Evolutionary conservation across 139 green algal species (phyloP).

Genomic region (Volvox reticuliferus): DNA sequence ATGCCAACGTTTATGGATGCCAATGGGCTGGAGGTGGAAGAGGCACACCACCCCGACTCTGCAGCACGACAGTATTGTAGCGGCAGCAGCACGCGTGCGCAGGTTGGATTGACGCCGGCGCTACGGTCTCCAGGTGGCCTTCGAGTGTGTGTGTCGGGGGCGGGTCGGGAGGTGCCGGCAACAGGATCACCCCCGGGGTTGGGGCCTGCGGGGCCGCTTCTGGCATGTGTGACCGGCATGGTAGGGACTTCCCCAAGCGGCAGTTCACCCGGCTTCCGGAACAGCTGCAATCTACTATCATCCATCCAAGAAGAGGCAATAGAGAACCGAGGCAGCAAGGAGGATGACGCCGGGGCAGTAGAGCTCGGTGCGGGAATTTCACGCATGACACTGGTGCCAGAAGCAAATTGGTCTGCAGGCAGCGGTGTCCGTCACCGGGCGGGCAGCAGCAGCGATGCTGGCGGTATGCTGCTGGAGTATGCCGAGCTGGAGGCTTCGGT

Average conservation of each 20-base stretch:
- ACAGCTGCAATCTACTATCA: neutral
- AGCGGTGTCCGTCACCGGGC: neutral
- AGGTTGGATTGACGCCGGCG: neutral
- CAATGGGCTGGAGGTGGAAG: neutral
- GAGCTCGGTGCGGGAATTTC: too few relatives aligned
- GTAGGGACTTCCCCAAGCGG: neutral
- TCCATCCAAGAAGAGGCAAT: conserved; percentile 9
- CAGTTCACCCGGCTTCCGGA: neutral
- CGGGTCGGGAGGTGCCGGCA: neutral
- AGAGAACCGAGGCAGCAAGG: neutral
- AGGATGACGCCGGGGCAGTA: neutral
- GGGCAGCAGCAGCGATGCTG: neutral
- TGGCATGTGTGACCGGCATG: neutral
- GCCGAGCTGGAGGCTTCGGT: neutral
- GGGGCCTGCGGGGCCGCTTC: neutral
- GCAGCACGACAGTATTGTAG: neutral
- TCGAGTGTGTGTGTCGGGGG: neutral
- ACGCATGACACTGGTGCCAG: neutral
- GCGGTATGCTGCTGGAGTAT: conserved; percentile 14
- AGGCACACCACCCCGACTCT: neutral
- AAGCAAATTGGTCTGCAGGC: neutral
- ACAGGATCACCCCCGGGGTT: neutral
- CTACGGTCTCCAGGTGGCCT: neutral
- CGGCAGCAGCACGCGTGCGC: neutral
- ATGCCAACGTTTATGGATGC: neutral